Evolutionary conservation across 352 stramenopile species (phyloP), one percentile per base, ranked within the genome.

Genomic region (Phytophthora pini): DNA sequence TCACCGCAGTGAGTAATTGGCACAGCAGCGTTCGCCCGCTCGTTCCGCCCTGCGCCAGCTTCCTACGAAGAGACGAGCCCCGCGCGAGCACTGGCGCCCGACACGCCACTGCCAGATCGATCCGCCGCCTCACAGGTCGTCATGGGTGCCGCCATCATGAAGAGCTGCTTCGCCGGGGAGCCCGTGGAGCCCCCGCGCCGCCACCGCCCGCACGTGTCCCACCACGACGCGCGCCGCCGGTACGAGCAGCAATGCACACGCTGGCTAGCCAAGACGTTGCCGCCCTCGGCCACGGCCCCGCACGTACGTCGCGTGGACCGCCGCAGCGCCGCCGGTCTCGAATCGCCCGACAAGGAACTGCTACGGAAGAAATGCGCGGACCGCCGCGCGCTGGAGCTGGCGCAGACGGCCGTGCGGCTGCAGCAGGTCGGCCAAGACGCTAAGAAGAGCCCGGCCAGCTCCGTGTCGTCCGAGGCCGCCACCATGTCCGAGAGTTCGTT

Each of bases 401-500:
- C 59, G n/a, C 67, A 66, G 20, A 68, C 66, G 15, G 70, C 66
- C 34, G 61, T 76, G 17, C 70, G 52, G 15, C 59, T 79, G n/a
- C 63, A 72, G 60, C 56, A 77, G 13, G 56, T 77, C 27, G 47
- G 52, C 31, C 50, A 44, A 24, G 44, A 61, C 17, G 22, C 39
- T 26, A 56, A 58, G 29, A 66, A 41, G 47, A 67, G 55, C 15
- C 44, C 47, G n/a, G 32, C 45, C n/a, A 55, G 59, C 55, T 77
- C 72, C 10, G 26, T 70, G 22, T 63, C 56, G 5, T 77, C 68
- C 27, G 72, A 80, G 7, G 58, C 72, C 29, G 65, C 60, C 43
- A 77, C 72, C 4, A 74, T 73, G 64, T 87, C 78, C 15, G 78
- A 87, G 63, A 74, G 67, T 55, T 84, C 76, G 10, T 87, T 84